Conservation (phyloP, 345 rosid genomes). For the Pistacia atlantica region DNA sequence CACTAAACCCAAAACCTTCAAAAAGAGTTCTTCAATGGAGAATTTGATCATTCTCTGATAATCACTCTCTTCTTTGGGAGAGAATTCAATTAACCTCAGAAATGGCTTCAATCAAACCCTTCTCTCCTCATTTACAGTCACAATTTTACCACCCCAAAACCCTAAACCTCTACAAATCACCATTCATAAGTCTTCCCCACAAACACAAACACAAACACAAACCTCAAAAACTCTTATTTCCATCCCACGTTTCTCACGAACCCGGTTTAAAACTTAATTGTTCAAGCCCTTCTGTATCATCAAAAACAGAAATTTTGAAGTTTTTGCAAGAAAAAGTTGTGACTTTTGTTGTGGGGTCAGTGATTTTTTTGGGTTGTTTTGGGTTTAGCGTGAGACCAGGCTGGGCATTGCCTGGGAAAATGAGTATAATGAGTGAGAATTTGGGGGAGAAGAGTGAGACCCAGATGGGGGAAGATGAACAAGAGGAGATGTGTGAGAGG, state of each 20-base stretch:
- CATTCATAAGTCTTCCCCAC: constrained; percentile 16
- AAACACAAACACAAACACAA: constrained; percentile 22
- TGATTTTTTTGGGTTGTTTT: constrained; percentile 52
- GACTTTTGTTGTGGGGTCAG: constrained; percentile 58
- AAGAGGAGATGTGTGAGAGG: constrained; percentile 61
- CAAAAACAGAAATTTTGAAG: constrained; percentile 25
- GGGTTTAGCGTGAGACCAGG: constrained; percentile 44
- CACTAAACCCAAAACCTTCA: constrained; percentile 7
- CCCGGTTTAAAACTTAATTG: constrained; percentile 28
- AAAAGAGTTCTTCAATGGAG: neutral
- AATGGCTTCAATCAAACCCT: constrained; percentile 25
- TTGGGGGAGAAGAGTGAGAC: constrained; percentile 29
- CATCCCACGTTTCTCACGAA: constrained; percentile 14
- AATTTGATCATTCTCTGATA: neutral
- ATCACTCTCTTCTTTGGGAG: neutral
- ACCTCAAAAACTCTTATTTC: constrained; percentile 10
- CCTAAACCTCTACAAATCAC: constrained; percentile 1
- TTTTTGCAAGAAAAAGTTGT: constrained; percentile 40
- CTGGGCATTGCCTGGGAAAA: constrained; percentile 43
- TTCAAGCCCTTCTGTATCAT: constrained; percentile 24
- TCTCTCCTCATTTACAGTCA: constrained; percentile 3
- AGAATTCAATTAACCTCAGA: neutral
- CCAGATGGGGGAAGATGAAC: constrained; percentile 41
- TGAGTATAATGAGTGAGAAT: constrained; percentile 23
- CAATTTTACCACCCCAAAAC: constrained; percentile 18